These are phyloP conservation scores for Trichoderma cornu-damae DNA, from an alignment of 2,329 filamentous ascomycete genomes.

Conservation along the genomic window DNA sequence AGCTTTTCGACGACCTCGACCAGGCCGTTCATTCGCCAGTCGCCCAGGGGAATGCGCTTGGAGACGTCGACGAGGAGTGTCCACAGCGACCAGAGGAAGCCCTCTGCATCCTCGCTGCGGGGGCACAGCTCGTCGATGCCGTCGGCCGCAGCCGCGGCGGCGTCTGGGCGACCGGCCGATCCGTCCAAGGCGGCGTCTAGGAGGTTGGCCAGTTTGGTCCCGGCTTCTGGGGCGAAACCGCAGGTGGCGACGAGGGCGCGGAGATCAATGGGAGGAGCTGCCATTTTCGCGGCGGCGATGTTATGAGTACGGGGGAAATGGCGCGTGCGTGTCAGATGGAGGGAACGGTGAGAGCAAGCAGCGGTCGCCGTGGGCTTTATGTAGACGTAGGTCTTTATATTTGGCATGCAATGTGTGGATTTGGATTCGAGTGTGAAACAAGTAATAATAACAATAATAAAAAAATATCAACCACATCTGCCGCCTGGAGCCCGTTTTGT, in stretches of 20 bases:
- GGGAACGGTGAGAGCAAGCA: neutral
- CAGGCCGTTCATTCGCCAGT: constrained; percentile 26
- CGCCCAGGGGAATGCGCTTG: constrained; percentile 26
- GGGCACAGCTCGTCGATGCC: constrained; percentile 27
- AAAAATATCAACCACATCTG: neutral
- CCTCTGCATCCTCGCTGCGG: constrained; percentile 21
- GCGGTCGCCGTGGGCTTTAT: neutral
- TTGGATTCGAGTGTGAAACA: no score
- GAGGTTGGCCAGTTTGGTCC: constrained; percentile 14
- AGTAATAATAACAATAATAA: no score
- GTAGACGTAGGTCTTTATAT: neutral
- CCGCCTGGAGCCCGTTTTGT: neutral
- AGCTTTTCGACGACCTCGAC: constrained; percentile 24
- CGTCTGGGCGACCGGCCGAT: constrained; percentile 12
- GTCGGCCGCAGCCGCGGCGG: constrained; percentile 22
- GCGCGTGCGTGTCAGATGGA: neutral
- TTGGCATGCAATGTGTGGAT: no score
- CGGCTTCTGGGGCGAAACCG: neutral
- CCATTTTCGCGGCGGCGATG: neutral
- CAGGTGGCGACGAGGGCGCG: neutral
- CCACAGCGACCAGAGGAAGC: constrained; percentile 32
- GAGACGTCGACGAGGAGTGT: constrained; percentile 25
- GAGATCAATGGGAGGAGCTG: neutral
- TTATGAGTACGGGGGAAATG: neutral
- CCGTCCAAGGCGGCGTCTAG: constrained; percentile 26